Base-by-base conservation (phyloP, 257 asterid species). In the Haberlea rhodopensis region DNA sequence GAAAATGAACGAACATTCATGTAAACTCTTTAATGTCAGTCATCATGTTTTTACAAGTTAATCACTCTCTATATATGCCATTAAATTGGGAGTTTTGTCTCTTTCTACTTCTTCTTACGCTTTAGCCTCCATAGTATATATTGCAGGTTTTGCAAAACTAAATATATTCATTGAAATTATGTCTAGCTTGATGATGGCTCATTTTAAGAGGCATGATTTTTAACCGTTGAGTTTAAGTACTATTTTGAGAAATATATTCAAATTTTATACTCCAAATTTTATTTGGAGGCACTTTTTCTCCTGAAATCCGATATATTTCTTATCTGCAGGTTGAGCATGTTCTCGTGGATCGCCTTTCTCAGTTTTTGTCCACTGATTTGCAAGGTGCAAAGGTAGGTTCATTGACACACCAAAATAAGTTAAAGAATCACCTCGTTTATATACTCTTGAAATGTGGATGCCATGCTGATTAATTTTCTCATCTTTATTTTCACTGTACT, bases 271-370 rank as follows among this genome's bases (percentile, higher is more conserved):
- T 21, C 48, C 43, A 29, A 49, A 28, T 32, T 20, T 54, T 62
- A 23, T 18, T 45, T 46, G n/a, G 29, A 58, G 68, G 55, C 53
- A 43, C 66, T 66, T 24, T 24, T 73, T 57, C 43, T 70, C 63
- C 25, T 67, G 62, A 67, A 63, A 60, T 68, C 40, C 77, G 73
- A 63, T 26, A 52, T 23, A 29, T 45, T 62, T 63, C 53, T 28
- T 53, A 55, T 59, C 72, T 79, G 68, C 86, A 92, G 99, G 97
- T 89, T 57, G 99, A 92, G 75, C 99, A 92, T 80, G 96, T 89
- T 63, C 91, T 92, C 11, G 86, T 92, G 55, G 99, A 90, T 71
- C 97, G 97, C n/a, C 72, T 92, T 74, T 75, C 87, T 71, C 91
- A 89, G 65, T 87, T 92, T 79, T 67, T 92, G 67, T 69, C 96